Percentiles rank a stretch among this genome's conserved stretches.
phyloP scores from a whole-genome alignment of 2,329 filamentous ascomycete species.

The Ascochyta lentis region DNA sequence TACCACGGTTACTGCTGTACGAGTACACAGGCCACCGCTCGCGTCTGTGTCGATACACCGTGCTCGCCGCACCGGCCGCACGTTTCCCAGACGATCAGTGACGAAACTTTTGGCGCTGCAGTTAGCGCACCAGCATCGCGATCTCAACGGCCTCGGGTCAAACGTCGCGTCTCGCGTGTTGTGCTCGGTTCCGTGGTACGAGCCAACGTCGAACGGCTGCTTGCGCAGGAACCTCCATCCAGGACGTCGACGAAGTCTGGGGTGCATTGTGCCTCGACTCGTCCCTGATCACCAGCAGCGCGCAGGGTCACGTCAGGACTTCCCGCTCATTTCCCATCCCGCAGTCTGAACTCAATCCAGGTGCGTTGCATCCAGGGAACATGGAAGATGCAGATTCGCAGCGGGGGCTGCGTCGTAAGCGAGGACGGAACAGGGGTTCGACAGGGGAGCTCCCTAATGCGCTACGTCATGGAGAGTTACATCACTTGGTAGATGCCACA shows the following conservation, averaged over 20 bases:
- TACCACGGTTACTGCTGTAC: constrained; percentile 6
- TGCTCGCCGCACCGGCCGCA: constrained; percentile 9
- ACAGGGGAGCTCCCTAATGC: constrained; percentile 24
- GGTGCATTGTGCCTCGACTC: constrained; percentile 9
- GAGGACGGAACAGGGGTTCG: constrained; percentile 13
- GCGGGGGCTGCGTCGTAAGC: constrained; percentile 21
- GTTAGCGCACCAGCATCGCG: constrained; percentile 16
- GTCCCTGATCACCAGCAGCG: constrained; percentile 16
- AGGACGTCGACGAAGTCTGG: not conserved
- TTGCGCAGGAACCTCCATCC: not conserved
- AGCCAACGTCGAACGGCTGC: not conserved
- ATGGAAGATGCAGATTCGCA: constrained; percentile 17
- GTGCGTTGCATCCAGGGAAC: constrained; percentile 8
- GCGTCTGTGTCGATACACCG: constrained; percentile 1
- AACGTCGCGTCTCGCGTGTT: constrained; percentile 16
- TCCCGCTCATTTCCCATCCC: constrained; percentile 14
- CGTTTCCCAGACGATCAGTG: constrained; percentile 3
- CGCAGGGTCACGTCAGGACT: constrained; percentile 10
- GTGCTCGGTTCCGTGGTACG: constrained; percentile 6
- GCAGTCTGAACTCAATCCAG: constrained; percentile 12
- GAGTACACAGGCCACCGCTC: constrained; percentile 2
- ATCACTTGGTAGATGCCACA: constrained; percentile 19
- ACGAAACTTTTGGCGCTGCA: constrained; percentile 12
- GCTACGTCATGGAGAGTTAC: constrained; percentile 24
- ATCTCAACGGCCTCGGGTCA: constrained; percentile 18